A percentile compares a stretch with the other conserved stretches of the same genome.
Evolutionary conservation across 768 basidiomycete species (phyloP).

Genomic region (Phanerochaete sordida): DNA sequence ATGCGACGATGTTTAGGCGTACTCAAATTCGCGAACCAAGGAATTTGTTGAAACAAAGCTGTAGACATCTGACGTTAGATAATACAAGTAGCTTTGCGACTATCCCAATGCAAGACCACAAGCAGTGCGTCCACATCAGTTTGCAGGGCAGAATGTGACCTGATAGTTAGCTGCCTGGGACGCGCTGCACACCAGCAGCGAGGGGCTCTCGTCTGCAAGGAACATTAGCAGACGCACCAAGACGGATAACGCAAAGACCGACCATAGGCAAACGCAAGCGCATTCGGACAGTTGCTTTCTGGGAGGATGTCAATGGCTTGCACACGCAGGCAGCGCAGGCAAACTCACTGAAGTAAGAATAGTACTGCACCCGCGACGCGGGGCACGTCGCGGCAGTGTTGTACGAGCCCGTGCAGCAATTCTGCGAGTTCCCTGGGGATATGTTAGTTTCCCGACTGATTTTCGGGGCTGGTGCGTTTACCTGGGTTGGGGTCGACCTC

Average conservation of each 20-base stretch:
- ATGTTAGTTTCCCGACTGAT: not conserved
- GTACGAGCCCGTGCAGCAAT: slow-evolving; percentile 31
- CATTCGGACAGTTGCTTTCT: slow-evolving; percentile 19
- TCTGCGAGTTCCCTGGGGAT: slow-evolving; percentile 12
- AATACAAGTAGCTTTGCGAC: too few relatives aligned
- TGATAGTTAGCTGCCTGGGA: not conserved
- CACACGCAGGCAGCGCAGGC: too few relatives aligned
- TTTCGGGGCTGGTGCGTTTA: not conserved
- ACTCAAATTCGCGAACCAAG: too few relatives aligned
- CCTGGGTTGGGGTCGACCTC: slow-evolving; percentile 22
- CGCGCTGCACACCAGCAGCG: not conserved
- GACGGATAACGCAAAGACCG: not conserved
- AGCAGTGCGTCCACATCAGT: too few relatives aligned
- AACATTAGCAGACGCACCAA: too few relatives aligned
- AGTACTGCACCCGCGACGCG: slow-evolving; percentile 24
- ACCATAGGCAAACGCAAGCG: slow-evolving; percentile 22
- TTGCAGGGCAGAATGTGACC: not conserved
- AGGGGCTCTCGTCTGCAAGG: not conserved
- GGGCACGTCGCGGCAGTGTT: slow-evolving; percentile 29
- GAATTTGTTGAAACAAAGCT: too few relatives aligned
- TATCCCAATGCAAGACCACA: too few relatives aligned
- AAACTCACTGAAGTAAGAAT: slow-evolving; percentile 18
- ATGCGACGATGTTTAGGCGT: too few relatives aligned
- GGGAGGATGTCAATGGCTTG: not conserved
- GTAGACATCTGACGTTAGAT: too few relatives aligned